A percentile compares a stretch with the other conserved stretches of the same genome.
Evolutionary conservation across 257 asterid species (phyloP).

Genomic region (Rauvolfia tetraphylla): DNA sequence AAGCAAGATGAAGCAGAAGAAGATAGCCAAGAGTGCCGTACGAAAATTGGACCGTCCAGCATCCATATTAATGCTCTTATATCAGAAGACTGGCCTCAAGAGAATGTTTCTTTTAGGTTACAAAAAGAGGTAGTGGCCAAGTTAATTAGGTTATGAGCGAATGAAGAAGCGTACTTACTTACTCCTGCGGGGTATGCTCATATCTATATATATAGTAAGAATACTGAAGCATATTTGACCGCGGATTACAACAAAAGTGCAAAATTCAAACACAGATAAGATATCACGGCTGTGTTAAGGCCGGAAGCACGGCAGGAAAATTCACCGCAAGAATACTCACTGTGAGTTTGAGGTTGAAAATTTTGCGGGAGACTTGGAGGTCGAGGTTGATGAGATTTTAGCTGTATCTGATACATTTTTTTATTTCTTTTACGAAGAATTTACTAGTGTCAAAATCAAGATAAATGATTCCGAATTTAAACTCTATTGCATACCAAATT

Average conservation of each 20-base stretch:
- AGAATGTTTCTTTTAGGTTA: background rate
- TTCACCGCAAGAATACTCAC: background rate
- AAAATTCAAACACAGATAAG: background rate
- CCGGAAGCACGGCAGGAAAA: background rate
- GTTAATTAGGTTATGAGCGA: background rate
- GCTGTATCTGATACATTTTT: too few species aligned
- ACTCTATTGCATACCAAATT: too few species aligned
- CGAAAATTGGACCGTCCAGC: background rate
- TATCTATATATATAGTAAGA: background rate
- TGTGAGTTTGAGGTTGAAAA: background rate
- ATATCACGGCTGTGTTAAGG: background rate
- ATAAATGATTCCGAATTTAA: too few species aligned
- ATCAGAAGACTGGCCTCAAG: background rate
- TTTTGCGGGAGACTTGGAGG: background rate
- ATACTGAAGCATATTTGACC: background rate
- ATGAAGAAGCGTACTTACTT: background rate
- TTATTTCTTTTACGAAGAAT: too few species aligned
- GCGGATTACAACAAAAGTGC: background rate
- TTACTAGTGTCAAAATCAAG: too few species aligned
- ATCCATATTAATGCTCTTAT: background rate
- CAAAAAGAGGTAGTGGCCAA: background rate
- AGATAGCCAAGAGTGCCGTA: background rate
- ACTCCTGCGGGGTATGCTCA: background rate
- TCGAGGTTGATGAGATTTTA: background rate
- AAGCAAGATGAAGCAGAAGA: conserved; percentile 15